Base-by-base conservation (phyloP, 441 rosid genomes). In the Mallotus repandus region DNA sequence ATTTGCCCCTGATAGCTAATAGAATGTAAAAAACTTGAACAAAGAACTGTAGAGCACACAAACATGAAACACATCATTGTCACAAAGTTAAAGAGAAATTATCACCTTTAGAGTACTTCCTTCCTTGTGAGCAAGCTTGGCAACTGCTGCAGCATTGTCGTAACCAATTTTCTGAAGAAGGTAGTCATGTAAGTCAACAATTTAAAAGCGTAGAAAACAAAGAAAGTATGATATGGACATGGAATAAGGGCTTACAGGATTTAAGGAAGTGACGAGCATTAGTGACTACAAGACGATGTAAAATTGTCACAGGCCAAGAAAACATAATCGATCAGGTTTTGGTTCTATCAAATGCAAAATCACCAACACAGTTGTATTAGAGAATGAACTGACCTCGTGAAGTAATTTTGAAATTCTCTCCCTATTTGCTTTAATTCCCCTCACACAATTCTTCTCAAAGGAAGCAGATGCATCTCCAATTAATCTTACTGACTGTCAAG, bases 81-180 rank as follows among this genome's bases (percentile, higher is more conserved):
- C 10, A 29, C 32, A 55, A 19, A 60, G 18, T 64, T 57, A 70
- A 80, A 38, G 68, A 75, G 71, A 13, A 70, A 48, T 49, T 68
- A 74, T 83, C 74, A 90, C 99, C 99, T 95, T 95, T 83, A 93
- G 75, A 57, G 97, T 91, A 61, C 81, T 69, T 72, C 98, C 99
- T 79, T 91, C 99, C 80, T 91, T 93, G 81, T 95, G 99, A 70
- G 99, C 98, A 81, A 83, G 87, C 91, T 95, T 95, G 72, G 99
- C 99, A 83, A 95, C 99, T 64, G 95, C 96, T 14, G 99, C 99
- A 57, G 98, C 99, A 72, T 91, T 91, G 85, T 95, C 99, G 75
- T 93, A 93, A 14, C 99, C 98, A 77, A 93, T 93, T 95, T 93
- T 92, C 99, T 95, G 83, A 25, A 77, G 53, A 11, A 81, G 46